These are phyloP conservation scores for Coniosporium tulheliwenetii DNA, from an alignment of 2,329 filamentous ascomycete genomes.

Conservation along the genomic window DNA sequence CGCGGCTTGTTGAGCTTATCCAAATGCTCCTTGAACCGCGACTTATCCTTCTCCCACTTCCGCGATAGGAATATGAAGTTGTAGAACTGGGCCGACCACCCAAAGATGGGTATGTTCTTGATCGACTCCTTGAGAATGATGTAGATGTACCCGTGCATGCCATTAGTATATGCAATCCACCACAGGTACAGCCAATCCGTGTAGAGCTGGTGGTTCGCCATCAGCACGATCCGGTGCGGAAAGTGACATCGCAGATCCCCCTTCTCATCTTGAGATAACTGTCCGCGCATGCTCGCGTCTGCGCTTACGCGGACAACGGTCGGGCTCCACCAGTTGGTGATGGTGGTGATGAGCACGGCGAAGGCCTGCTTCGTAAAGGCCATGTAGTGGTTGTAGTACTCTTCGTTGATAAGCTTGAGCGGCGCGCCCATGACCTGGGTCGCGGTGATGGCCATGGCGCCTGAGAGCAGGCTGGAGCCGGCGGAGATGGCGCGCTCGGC, in stretches of 20 bases:
- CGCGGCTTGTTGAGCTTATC: slow-evolving; percentile 51
- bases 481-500: slow-evolving; percentile 33
- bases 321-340: slow-evolving; percentile 80
- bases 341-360: slow-evolving; percentile 58
- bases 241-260: slow-evolving; percentile 66
- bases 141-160: slow-evolving; percentile 73
- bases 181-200: slow-evolving; percentile 87
- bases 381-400: slow-evolving; percentile 77
- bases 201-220: slow-evolving; percentile 85
- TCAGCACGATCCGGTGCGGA: slow-evolving; percentile 65
- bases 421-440: slow-evolving; percentile 66
- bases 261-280: slow-evolving; percentile 54
- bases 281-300: slow-evolving; percentile 61
- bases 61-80: slow-evolving; percentile 87
- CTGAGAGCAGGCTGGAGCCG: slow-evolving; percentile 33
- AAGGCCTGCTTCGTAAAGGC: slow-evolving; percentile 75
- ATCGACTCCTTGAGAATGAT: slow-evolving; percentile 84
- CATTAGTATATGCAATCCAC: slow-evolving; percentile 82
- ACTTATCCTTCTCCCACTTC: slow-evolving; percentile 69
- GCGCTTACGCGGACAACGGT: slow-evolving; percentile 72
- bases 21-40: slow-evolving; percentile 59
- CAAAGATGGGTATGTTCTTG: slow-evolving; percentile 65
- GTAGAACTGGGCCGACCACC: slow-evolving; percentile 70
- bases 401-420: slow-evolving; percentile 59
- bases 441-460: slow-evolving; percentile 36